A percentile compares a stretch with the other conserved stretches of the same genome.
These are phyloP conservation scores for Citrus mangshanensis DNA, from an alignment of 345 rosid species.

Conservation along the genomic window DNA sequence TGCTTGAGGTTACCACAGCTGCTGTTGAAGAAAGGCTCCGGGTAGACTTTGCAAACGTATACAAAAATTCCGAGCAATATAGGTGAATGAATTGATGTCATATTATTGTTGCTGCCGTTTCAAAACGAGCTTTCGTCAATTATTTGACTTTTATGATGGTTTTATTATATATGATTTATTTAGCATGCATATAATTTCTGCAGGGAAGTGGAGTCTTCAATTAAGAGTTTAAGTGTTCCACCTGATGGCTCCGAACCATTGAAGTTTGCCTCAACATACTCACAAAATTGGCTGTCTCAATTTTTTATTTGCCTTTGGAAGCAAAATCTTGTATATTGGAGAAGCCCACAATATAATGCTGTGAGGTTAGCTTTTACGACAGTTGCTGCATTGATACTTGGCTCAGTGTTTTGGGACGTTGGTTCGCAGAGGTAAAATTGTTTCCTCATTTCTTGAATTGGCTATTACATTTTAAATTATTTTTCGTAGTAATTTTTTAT, in stretches of 20 bases:
- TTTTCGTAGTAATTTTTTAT: background rate
- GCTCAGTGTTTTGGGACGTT: slow-evolving; percentile 73
- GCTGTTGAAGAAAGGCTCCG: slow-evolving; percentile 54
- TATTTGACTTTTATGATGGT: background rate
- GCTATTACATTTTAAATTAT: background rate
- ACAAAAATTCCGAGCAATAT: slow-evolving; percentile 49
- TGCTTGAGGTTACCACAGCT: slow-evolving; percentile 83
- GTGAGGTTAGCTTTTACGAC: slow-evolving; percentile 62
- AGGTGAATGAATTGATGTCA: slow-evolving; percentile 35
- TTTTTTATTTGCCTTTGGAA: slow-evolving; percentile 69
- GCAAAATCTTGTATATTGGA: slow-evolving; percentile 90
- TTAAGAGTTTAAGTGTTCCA: slow-evolving; percentile 49
- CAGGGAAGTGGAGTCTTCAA: slow-evolving; percentile 68
- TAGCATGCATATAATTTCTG: background rate
- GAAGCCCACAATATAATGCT: slow-evolving; percentile 79
- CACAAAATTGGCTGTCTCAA: slow-evolving; percentile 51
- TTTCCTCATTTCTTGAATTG: background rate
- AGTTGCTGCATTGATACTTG: slow-evolving; percentile 60
- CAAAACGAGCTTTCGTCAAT: background rate
- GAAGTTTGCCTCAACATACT: slow-evolving; percentile 50
- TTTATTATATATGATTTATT: too few species aligned
- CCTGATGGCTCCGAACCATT: slow-evolving; percentile 59
- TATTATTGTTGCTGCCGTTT: background rate
- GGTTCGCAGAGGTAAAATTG: slow-evolving; percentile 53
- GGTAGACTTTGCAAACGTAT: slow-evolving; percentile 72